A percentile compares a stretch with the other conserved stretches of the same genome.
Conservation (phyloP, 345 rosid genomes). For the Linum usitatissimum region DNA sequence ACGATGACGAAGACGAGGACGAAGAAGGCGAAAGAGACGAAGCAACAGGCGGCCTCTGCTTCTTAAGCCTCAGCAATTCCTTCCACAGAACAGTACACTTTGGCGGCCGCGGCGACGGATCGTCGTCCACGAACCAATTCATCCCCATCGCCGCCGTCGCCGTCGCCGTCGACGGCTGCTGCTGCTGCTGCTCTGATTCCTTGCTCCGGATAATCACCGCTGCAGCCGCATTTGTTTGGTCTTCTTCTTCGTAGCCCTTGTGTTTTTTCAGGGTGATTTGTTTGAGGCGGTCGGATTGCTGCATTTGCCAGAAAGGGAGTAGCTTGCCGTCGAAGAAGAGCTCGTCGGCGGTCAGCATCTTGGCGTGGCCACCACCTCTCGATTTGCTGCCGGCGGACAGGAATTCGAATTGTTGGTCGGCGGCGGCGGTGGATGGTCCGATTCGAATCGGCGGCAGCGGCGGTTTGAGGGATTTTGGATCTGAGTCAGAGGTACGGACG, state of each 20-base stretch:
- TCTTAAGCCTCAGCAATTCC: constrained; percentile 75
- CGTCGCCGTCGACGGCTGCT: not conserved
- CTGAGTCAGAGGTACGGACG: constrained; percentile 31
- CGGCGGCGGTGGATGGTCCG: not conserved
- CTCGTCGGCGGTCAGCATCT: constrained; percentile 73
- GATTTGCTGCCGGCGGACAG: constrained; percentile 32
- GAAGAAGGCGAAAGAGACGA: constrained; percentile 39
- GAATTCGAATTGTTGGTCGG: constrained; percentile 63
- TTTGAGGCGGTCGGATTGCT: constrained; percentile 59
- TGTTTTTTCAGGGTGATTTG: constrained; percentile 25
- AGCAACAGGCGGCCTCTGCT: constrained; percentile 39
- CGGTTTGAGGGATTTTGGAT: constrained; percentile 16
- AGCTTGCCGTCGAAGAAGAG: constrained; percentile 81
- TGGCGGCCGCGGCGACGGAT: constrained; percentile 94
- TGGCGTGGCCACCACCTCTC: constrained; percentile 23
- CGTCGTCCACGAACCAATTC: constrained; percentile 81
- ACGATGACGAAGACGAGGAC: constrained; percentile 30
- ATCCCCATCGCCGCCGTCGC: constrained; percentile 13
- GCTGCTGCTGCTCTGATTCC: constrained; percentile 21
- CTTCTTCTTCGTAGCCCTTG: constrained; percentile 20
- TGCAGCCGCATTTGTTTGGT: constrained; percentile 16
- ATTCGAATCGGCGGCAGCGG: not conserved
- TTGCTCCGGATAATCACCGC: not conserved
- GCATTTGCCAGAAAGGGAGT: constrained; percentile 80
- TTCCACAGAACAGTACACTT: constrained; percentile 93